A percentile compares a stretch with the other conserved stretches of the same genome.
phyloP scores from a whole-genome alignment of 176 grass and related monocot genomes.

The Rhipidocladum racemiflorum region DNA sequence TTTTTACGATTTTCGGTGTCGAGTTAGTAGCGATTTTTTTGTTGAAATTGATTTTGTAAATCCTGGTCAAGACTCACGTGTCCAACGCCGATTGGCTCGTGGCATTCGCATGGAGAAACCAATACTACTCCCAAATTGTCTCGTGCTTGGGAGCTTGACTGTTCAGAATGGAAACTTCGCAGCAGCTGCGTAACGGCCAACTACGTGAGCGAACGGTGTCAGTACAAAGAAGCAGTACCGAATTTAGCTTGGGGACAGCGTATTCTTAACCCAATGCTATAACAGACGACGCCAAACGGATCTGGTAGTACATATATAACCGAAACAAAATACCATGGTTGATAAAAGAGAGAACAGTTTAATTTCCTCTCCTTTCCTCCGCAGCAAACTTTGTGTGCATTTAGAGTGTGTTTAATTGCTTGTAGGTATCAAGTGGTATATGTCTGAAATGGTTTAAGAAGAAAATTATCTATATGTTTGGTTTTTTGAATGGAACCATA shows the following conservation, averaged over 20 bases:
- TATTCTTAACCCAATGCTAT: background rate
- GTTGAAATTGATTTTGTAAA: too few species aligned
- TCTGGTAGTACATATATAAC: conserved; percentile 12
- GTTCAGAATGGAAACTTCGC: background rate
- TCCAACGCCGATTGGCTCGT: background rate
- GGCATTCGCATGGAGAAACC: background rate
- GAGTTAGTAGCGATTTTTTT: too few species aligned
- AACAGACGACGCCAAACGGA: background rate
- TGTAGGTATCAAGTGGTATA: too few species aligned
- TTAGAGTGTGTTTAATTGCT: too few species aligned
- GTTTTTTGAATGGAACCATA: too few species aligned
- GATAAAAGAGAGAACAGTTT: background rate
- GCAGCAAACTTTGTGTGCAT: background rate
- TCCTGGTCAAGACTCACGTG: background rate
- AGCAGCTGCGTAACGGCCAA: background rate
- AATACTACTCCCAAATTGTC: background rate
- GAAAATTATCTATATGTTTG: too few species aligned
- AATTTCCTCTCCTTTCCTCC: background rate
- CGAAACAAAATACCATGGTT: background rate
- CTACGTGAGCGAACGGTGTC: background rate
- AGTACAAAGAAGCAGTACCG: background rate
- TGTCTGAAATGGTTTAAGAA: too few species aligned
- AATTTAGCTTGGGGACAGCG: background rate
- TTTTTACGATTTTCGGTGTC: too few species aligned
- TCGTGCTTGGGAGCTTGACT: background rate